Percentiles rank a stretch among this genome's conserved stretches.
Evolutionary conservation across 306 rosid genomes (phyloP).

Genomic region (Cucurbita argyrosperma): DNA sequence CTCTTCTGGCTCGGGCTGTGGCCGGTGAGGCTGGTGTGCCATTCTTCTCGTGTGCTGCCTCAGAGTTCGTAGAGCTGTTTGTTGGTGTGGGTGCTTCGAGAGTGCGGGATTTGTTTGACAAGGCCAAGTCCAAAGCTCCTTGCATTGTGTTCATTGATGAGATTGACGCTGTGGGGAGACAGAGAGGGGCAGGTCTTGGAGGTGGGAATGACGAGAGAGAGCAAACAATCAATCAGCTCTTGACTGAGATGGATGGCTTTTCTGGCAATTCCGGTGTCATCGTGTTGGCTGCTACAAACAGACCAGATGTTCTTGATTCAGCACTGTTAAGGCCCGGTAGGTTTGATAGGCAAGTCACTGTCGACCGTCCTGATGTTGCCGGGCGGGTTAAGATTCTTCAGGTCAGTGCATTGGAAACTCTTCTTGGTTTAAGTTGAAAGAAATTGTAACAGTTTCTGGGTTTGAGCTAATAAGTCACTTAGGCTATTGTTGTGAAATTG

Average conservation of each 20-base stretch:
- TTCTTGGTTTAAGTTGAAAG: background rate
- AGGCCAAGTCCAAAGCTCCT: slow-evolving; percentile 93
- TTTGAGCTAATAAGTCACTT: background rate
- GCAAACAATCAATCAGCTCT: slow-evolving; percentile 91
- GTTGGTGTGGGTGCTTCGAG: slow-evolving; percentile 97
- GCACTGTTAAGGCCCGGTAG: slow-evolving; percentile 88
- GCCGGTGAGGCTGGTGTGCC: slow-evolving; percentile 94
- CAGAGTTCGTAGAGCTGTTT: slow-evolving; percentile 84
- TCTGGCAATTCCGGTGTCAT: slow-evolving; percentile 94
- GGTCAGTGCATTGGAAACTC: slow-evolving; percentile 25
- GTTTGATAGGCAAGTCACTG: slow-evolving; percentile 93
- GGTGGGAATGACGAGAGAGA: slow-evolving; percentile 99
- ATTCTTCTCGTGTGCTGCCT: slow-evolving; percentile 94
- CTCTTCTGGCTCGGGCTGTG: slow-evolving; percentile 82
- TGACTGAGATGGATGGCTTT: slow-evolving; percentile 99
- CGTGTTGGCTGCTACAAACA: slow-evolving; percentile 90
- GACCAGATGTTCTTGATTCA: slow-evolving; percentile 90
- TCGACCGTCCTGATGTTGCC: slow-evolving; percentile 94
- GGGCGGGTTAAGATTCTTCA: slow-evolving; percentile 95
- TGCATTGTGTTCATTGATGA: slow-evolving; percentile 98
- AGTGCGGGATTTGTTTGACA: slow-evolving; percentile 92
- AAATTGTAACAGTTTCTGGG: background rate
- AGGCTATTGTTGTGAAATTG: background rate
- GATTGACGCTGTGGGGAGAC: slow-evolving; percentile 94
- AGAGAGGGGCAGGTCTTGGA: slow-evolving; percentile 99